Percentiles rank a stretch among this genome's conserved stretches.
phyloP scores from a whole-genome alignment of 1,284 basidiomycete species.

The Cystobasidium sp. region DNA sequence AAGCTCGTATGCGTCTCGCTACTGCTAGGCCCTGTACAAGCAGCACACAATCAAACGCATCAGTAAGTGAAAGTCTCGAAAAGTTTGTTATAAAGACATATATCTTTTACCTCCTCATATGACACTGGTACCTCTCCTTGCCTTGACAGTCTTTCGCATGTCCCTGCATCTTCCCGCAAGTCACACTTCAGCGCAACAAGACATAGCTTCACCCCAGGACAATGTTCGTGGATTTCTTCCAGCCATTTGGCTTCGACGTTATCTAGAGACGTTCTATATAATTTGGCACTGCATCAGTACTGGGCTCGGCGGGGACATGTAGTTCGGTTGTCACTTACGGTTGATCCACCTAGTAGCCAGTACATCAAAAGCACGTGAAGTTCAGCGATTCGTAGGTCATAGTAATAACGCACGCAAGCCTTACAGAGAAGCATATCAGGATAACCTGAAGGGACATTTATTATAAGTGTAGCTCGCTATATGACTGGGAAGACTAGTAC shows the following conservation, averaged over 20 bases:
- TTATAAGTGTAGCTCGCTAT: background rate
- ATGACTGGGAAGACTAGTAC: background rate
- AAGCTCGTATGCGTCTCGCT: conserved; percentile 86
- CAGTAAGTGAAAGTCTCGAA: background rate
- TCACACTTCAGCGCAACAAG: conserved; percentile 95
- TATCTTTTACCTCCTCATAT: conserved; percentile 71
- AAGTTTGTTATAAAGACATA: background rate
- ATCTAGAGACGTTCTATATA: conserved; percentile 69
- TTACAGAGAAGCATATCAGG: conserved; percentile 89
- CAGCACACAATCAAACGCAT: background rate
- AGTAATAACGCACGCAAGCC: conserved; percentile 51
- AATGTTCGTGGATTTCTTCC: conserved; percentile 80
- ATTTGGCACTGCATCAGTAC: background rate
- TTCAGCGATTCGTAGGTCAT: background rate
- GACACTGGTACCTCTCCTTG: conserved; percentile 72
- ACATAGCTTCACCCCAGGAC: conserved; percentile 89
- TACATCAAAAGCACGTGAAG: background rate
- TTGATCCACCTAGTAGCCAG: conserved; percentile 73
- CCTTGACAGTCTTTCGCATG: conserved; percentile 70
- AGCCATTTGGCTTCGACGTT: conserved; percentile 94
- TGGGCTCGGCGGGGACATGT: background rate
- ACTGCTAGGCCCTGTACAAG: conserved; percentile 68
- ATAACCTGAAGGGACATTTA: conserved; percentile 58
- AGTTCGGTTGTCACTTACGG: conserved; percentile 58
- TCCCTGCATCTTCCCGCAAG: conserved; percentile 74